These are phyloP conservation scores for Paspalum vaginatum DNA, from an alignment of 176 grass and related monocot genomes.

Conservation along the genomic window DNA sequence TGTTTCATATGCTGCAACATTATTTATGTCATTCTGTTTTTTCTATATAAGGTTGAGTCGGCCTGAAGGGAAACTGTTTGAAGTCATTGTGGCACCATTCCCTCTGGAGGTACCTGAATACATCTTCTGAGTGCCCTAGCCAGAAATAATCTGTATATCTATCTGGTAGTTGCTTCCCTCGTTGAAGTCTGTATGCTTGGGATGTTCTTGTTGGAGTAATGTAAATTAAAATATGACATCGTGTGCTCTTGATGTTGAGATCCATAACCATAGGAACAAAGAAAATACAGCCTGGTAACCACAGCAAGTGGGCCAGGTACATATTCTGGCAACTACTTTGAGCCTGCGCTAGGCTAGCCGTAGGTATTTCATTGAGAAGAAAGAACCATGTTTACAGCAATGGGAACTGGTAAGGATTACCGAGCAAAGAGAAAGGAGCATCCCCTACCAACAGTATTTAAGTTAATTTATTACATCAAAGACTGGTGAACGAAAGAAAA, in stretches of 20 bases:
- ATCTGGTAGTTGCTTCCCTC: not conserved
- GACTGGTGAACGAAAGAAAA: no score
- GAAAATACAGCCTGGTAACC: not conserved
- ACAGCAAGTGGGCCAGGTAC: not conserved
- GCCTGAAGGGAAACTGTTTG: conserved; percentile 76
- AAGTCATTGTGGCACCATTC: conserved; percentile 72
- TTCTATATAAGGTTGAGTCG: conserved; percentile 55
- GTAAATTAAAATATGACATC: not conserved
- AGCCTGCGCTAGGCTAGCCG: not conserved
- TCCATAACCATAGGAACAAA: not conserved
- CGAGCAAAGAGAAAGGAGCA: no score
- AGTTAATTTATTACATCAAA: no score
- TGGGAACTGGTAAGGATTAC: no score
- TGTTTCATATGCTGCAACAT: no score
- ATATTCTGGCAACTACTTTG: not conserved
- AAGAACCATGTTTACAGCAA: no score
- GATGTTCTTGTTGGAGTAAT: not conserved
- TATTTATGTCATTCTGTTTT: conserved; percentile 14
- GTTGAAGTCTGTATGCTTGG: not conserved
- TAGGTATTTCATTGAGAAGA: no score
- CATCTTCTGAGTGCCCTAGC: conserved; percentile 61
- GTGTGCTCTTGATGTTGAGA: not conserved
- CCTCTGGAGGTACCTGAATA: conserved; percentile 55
- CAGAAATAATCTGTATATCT: not conserved
- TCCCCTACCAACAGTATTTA: no score